Base-by-base conservation (phyloP, 2,329 filamentous ascomycete species). In the Colletotrichum neosansevieriae region DNA sequence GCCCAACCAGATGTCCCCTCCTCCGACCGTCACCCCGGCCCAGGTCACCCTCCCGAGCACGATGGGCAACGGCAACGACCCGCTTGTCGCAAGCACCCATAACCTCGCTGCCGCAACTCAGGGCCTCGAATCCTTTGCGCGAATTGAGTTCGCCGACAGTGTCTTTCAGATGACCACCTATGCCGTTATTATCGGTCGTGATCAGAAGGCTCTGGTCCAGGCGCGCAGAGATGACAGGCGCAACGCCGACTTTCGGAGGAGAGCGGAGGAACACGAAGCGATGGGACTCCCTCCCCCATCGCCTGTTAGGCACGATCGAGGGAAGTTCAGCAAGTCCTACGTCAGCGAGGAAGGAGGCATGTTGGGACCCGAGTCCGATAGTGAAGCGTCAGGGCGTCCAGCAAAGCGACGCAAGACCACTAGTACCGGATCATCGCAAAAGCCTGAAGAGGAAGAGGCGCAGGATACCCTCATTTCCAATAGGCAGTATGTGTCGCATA, bases 161-260 rank as follows among this genome's bases (percentile, higher is more conserved):
- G 86, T 89, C 63, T 94, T 92, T 77, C 92, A 92, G 78, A 92
- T 94, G 89, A 93, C 89, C 58, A 93, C 91, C 1, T 91, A 90
- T 73, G 85, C 88, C 59, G 86, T 94, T 72, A 87, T 92, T 64
- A 88, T 94, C 32, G 92, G 91, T 62, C 89, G 92, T 69, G 92
- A 94, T 77, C 84, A 89, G 73, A 80, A 83, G 59, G 89, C 89
- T 10, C 79, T 88, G 71, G 79, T 84, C 62, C 83, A 87, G 72
- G 88, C 87, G 21, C 82, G 83, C 50, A 80, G 81, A 63, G 83
- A 88, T 67, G 83, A 86, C 74, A 84, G 79, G 69, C 80, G 83
- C 38, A 78, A 80, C 38, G 81, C 84, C 44, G 80, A 82, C 58
- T 82, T 85, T 70, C 78, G 79, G 69, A 79, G 81, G 64, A 79